phyloP scores from a whole-genome alignment of 768 basidiomycete species.

The Trametes gibbosa region DNA sequence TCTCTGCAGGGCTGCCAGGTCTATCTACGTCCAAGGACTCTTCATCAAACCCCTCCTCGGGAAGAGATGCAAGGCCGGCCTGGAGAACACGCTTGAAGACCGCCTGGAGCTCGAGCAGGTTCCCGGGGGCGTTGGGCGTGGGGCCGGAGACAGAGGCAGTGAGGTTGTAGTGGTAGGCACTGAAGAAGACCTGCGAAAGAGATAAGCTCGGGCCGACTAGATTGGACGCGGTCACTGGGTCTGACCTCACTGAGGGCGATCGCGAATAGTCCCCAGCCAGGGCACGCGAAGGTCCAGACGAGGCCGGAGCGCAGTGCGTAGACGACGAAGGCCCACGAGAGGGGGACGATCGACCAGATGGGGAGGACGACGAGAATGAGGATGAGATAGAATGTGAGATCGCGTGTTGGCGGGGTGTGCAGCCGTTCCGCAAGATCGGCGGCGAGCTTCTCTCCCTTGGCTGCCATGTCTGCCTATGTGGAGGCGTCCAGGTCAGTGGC shows the following conservation, averaged over 20 bases:
- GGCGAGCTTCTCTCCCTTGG: slow-evolving; percentile 13
- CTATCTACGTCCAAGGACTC: slow-evolving; percentile 47
- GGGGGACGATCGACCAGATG: slow-evolving; percentile 58
- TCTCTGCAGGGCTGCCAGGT: slow-evolving; percentile 62
- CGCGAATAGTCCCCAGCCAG: slow-evolving; percentile 39
- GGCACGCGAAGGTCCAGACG: slow-evolving; percentile 42
- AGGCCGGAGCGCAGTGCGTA: slow-evolving; percentile 44
- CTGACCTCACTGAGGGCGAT: slow-evolving; percentile 60
- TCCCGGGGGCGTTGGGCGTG: slow-evolving; percentile 42
- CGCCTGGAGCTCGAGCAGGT: slow-evolving; percentile 53
- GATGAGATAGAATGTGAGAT: slow-evolving; percentile 56
- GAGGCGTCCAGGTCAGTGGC: slow-evolving; percentile 1
- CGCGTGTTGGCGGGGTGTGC: slow-evolving; percentile 36
- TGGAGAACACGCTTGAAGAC: slow-evolving; percentile 64
- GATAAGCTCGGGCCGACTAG: neutral
- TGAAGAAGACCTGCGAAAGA: slow-evolving; percentile 57
- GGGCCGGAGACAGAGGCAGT: slow-evolving; percentile 46
- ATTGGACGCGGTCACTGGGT: slow-evolving; percentile 12
- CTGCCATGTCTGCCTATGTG: neutral
- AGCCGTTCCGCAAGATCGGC: slow-evolving; percentile 31
- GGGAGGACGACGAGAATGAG: slow-evolving; percentile 57
- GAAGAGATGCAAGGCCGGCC: slow-evolving; percentile 57
- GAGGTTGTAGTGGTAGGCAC: slow-evolving; percentile 58
- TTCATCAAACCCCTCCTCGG: slow-evolving; percentile 52
- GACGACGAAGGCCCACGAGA: slow-evolving; percentile 62